Evolutionary conservation across 805 yeast genomes (phyloP), one percentile per base, ranked within the genome.

Genomic region (Blastobotrys chiropterorum): DNA sequence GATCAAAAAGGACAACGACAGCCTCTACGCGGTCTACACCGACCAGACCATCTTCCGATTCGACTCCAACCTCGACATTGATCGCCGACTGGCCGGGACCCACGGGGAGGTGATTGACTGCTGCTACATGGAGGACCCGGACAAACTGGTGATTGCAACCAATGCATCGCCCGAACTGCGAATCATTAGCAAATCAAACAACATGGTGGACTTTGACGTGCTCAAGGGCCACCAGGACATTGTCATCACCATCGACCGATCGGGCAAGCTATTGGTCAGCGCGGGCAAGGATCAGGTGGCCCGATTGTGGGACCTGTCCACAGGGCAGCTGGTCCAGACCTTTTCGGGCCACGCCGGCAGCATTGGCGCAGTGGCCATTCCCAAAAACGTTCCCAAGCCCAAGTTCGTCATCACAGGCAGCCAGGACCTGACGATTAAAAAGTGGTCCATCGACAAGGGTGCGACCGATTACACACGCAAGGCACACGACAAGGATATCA

Each of bases 401-500:
- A 73, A 71, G 49, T 90, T 86, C 59, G 59, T 88, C 39, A 69
- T 90, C n/a, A 86, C 95, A 2, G 96, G 90, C 0, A 83, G 95
- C 0, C 82, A 80, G 56, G 97, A 90, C 66, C 74, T 87, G 60
- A 90, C 97, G 0, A 76, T 90, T 38, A 90, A 90, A 65, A 84
- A 83, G 66, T 90, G 97, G 97, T 75, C 74, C 44, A 78, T 90
- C 26, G 48, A 59, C 38, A 51, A 52, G 1, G 57, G 54, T 2
- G 76, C 59, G 1, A 86, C 97, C 1, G 89, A 83, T 50, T 94
- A 85, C 67, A 94, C 99, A 0, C 81, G 97, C 73, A 81, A 90
- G 63, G 98, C 97, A 1, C 99, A 94, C 67, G 98, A 94, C 51
- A 94, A 92, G 67, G 97, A 94, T 67, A 94, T 94, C 54, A 95